A percentile compares a stretch with the other conserved stretches of the same genome.
Conservation (phyloP, 345 rosid species). For the Eutrema heterophyllum region DNA sequence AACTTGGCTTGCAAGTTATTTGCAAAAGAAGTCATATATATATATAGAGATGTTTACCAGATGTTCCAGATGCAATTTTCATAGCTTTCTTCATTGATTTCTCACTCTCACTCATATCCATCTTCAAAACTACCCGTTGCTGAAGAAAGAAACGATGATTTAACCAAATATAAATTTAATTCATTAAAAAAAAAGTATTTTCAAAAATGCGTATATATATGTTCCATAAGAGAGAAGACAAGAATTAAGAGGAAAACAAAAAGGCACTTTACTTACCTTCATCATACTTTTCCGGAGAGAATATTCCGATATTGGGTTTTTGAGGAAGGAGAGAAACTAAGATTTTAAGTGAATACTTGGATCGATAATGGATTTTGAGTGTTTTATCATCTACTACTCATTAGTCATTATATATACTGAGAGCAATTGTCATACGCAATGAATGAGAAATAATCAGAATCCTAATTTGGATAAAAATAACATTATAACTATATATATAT, state of each 20-base stretch:
- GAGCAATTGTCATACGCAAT: background rate
- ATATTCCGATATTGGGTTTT: background rate
- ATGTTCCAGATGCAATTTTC: conserved; percentile 13
- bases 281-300: background rate
- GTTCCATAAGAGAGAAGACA: background rate
- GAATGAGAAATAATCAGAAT: background rate
- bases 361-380: background rate
- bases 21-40: background rate
- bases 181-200: background rate
- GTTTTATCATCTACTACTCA: no score
- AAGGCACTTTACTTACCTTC: background rate
- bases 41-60: background rate
- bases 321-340: background rate
- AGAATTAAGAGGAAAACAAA: background rate
- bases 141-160: background rate
- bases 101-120: conserved; percentile 15
- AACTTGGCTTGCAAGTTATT: conserved; percentile 12
- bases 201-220: background rate
- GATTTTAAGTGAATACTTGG: background rate
- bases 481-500: no score
- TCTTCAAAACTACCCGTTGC: conserved; percentile 28
- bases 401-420: no score
- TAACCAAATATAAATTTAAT: background rate
- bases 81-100: conserved; percentile 26
- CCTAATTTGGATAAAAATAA: background rate